Conservation (phyloP, 306 rosid genomes). For the Quercus engelmannii region DNA sequence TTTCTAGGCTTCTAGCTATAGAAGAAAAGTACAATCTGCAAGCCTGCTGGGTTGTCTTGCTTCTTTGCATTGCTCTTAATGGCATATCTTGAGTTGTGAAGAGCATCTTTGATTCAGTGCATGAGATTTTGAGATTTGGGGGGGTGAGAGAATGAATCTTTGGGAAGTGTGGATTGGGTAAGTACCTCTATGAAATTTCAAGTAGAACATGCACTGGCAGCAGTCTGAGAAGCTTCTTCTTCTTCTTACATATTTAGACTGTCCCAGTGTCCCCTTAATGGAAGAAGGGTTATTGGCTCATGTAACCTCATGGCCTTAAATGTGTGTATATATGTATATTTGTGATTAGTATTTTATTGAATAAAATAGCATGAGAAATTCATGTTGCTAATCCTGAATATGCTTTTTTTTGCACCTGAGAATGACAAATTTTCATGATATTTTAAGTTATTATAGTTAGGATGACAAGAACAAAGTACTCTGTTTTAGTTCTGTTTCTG, state of each 20-base stretch:
- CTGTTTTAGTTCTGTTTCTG: too few species aligned
- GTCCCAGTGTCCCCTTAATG: not conserved
- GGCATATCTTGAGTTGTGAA: too few species aligned
- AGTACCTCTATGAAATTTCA: not conserved
- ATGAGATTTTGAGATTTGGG: too few species aligned
- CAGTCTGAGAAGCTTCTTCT: too few species aligned
- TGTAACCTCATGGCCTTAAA: not conserved
- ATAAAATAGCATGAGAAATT: not conserved
- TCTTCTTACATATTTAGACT: not conserved
- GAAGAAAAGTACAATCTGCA: not conserved
- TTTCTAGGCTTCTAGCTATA: conserved; percentile 25
- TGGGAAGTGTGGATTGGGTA: not conserved
- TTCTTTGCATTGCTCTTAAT: not conserved
- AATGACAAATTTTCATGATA: not conserved
- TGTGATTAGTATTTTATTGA: not conserved
- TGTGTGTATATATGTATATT: not conserved
- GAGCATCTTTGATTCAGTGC: too few species aligned
- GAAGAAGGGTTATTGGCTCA: not conserved
- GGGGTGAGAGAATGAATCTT: not conserved
- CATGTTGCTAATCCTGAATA: not conserved
- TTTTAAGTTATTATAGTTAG: not conserved
- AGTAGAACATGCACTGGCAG: too few species aligned
- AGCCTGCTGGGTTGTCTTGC: not conserved
- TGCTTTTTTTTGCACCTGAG: not conserved
- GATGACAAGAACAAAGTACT: too few species aligned